A percentile compares a stretch with the other conserved stretches of the same genome.
These are phyloP conservation scores for Ambrosia trifida DNA, from an alignment of 129 eudicot species.

Conservation along the genomic window DNA sequence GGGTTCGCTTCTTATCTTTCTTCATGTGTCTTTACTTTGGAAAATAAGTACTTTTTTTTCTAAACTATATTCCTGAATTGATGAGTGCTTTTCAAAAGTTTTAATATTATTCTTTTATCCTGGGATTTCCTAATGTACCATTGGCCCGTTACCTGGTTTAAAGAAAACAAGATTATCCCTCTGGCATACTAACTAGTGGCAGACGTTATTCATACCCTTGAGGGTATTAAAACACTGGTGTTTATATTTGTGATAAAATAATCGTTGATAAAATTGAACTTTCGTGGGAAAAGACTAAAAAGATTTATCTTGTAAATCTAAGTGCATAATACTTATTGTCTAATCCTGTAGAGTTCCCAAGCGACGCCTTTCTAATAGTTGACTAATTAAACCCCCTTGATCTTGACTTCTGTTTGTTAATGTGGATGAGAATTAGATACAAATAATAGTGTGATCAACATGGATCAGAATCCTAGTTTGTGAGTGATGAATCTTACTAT, in stretches of 20 bases:
- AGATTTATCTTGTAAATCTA: background rate
- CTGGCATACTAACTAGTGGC: no score
- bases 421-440: background rate
- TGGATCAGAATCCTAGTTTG: background rate
- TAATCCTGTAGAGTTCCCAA: background rate
- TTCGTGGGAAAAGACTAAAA: background rate
- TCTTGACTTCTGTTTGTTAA: background rate
- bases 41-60: no score
- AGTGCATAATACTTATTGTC: background rate
- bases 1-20: constrained; percentile 57
- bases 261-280: background rate
- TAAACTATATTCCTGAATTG: no score
- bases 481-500: background rate
- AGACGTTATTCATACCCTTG: no score
- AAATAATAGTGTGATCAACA: constrained; percentile 1
- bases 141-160: no score
- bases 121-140: no score
- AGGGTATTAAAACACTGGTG: background rate
- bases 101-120: no score
- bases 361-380: background rate
- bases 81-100: no score
- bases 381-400: background rate
- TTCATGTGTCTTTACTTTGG: no score
- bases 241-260: background rate
- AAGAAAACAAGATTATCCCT: no score